Conservation (phyloP, 495 filamentous ascomycete genomes). For the Durotheca rogersii region DNA sequence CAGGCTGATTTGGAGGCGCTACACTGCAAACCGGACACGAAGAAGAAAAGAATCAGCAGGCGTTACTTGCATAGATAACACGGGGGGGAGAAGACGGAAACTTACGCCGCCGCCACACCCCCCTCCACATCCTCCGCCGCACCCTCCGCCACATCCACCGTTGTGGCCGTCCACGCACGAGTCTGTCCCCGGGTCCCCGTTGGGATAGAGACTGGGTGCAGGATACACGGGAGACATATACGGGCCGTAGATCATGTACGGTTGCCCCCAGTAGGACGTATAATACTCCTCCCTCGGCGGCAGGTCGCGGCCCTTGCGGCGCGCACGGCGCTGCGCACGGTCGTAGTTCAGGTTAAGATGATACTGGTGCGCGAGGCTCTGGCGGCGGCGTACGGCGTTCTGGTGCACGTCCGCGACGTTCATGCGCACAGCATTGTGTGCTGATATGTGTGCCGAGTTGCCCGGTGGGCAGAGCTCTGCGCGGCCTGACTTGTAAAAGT, state of each 20-base stretch:
- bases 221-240: conserved; percentile 41
- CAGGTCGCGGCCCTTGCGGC: conserved; percentile 56
- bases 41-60: conserved; percentile 20
- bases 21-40: conserved; percentile 13
- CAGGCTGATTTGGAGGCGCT: conserved; percentile 30
- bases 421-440: conserved; percentile 61
- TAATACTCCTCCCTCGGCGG: conserved; percentile 56
- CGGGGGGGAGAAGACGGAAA: conserved; percentile 23
- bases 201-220: conserved; percentile 39
- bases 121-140: conserved; percentile 54
- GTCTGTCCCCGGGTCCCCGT: conserved; percentile 55
- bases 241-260: conserved; percentile 44
- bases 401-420: conserved; percentile 44
- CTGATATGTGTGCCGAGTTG: conserved; percentile 69
- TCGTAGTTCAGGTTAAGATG: conserved; percentile 63
- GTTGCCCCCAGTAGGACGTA: conserved; percentile 53
- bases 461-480: conserved; percentile 55
- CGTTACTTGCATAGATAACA: conserved; percentile 32
- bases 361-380: conserved; percentile 44
- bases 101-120: conserved; percentile 43
- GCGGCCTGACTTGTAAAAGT: conserved; percentile 55
- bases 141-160: conserved; percentile 49
- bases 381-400: conserved; percentile 53
- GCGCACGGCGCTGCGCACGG: conserved; percentile 60
- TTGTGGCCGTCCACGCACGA: conserved; percentile 49